These are phyloP conservation scores for Penicillium verhagenii DNA, from an alignment of 495 filamentous ascomycete genomes.

Conservation along the genomic window DNA sequence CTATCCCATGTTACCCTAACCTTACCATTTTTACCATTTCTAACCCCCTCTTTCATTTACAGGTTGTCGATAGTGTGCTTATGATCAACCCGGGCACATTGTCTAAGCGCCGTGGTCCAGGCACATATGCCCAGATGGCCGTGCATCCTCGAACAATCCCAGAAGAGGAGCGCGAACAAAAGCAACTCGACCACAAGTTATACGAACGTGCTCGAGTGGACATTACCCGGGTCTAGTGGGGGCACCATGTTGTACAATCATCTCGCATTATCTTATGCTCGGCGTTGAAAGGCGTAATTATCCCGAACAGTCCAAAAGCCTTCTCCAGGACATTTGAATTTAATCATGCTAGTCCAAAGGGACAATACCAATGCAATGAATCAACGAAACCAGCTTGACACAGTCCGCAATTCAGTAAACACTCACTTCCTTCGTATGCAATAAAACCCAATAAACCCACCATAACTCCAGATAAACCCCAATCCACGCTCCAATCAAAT, in stretches of 20 bases:
- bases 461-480: constrained; percentile 13
- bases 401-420: neutral
- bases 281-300: constrained; percentile 19
- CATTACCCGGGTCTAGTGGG: constrained; percentile 67
- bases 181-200: constrained; percentile 66
- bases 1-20: neutral
- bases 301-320: neutral
- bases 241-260: constrained; percentile 16
- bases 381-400: constrained; percentile 19
- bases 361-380: constrained; percentile 23
- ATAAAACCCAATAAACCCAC: neutral
- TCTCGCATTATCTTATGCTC: constrained; percentile 22
- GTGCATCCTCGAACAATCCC: constrained; percentile 61
- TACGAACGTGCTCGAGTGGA: constrained; percentile 85
- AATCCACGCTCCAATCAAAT: constrained; percentile 7
- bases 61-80: constrained; percentile 83
- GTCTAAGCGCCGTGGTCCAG: constrained; percentile 76
- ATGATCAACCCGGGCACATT: constrained; percentile 85
- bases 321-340: neutral
- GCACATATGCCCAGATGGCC: constrained; percentile 76
- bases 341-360: constrained; percentile 5
- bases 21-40: constrained; percentile 3
- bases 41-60: constrained; percentile 2
- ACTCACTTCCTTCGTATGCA: neutral
- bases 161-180: constrained; percentile 57